These are phyloP conservation scores for Rhodotorula glutinis DNA, from an alignment of 1,284 basidiomycete genomes.

Conservation along the genomic window DNA sequence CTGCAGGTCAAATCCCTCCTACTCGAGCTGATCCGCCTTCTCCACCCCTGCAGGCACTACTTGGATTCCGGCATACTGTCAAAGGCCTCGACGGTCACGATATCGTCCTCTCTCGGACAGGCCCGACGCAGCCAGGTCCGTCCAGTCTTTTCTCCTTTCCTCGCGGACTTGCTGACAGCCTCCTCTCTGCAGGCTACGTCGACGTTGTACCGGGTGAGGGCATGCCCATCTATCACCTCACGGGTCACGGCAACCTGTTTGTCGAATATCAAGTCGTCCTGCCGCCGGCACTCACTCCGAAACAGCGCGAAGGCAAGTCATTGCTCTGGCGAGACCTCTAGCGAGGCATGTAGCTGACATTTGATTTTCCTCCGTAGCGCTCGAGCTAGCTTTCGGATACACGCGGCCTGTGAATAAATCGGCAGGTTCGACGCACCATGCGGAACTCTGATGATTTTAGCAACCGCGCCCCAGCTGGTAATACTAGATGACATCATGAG, in stretches of 20 bases:
- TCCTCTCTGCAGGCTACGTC: slow-evolving; percentile 62
- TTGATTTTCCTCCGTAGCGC: slow-evolving; percentile 3
- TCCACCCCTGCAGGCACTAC: slow-evolving; percentile 58
- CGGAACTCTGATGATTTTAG: slow-evolving; percentile 16
- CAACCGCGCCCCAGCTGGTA: neutral
- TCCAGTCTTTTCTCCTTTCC: neutral
- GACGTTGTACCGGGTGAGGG: slow-evolving; percentile 81
- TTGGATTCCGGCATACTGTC: slow-evolving; percentile 78
- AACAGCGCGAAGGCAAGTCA: slow-evolving; percentile 13
- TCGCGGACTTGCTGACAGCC: neutral
- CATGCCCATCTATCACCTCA: slow-evolving; percentile 46
- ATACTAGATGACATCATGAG: neutral
- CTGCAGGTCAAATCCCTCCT: neutral
- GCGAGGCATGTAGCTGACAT: too few relatives aligned
- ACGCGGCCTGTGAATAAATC: slow-evolving; percentile 13
- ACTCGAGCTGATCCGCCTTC: neutral
- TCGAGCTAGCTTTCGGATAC: slow-evolving; percentile 25
- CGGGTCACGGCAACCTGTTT: slow-evolving; percentile 71
- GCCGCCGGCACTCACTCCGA: slow-evolving; percentile 62
- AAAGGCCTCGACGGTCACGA: slow-evolving; percentile 83
- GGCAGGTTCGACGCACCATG: neutral
- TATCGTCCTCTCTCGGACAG: slow-evolving; percentile 66
- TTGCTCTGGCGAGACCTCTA: neutral
- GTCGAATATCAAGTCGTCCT: slow-evolving; percentile 88
- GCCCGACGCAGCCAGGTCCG: slow-evolving; percentile 83